Percentiles rank a stretch among this genome's conserved stretches.
phyloP scores from a whole-genome alignment of 1,284 basidiomycete species.

The Boletellus deceptivus region DNA sequence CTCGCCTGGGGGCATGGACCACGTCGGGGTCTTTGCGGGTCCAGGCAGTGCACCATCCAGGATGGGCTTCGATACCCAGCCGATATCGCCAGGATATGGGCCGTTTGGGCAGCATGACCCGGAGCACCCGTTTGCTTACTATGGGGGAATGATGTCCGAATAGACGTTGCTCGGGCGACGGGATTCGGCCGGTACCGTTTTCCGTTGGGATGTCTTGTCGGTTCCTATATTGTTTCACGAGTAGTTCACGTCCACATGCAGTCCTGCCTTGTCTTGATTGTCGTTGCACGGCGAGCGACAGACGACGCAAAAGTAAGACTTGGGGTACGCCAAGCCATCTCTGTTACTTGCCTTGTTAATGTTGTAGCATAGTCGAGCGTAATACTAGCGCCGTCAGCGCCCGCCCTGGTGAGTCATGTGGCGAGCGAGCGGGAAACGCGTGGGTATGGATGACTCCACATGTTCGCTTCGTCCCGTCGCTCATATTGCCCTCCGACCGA shows the following conservation, averaged over 20 bases:
- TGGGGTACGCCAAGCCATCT: constrained; percentile 4
- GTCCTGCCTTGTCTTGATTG: constrained; percentile 3
- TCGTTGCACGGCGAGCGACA: constrained; percentile 1
- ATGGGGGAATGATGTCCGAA: constrained; percentile 40
- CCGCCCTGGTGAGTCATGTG: too few relatives aligned
- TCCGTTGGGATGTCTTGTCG: not conserved
- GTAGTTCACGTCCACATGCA: constrained; percentile 19
- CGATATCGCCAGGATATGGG: constrained; percentile 24
- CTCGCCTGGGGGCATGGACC: constrained; percentile 24
- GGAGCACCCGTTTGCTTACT: constrained; percentile 39
- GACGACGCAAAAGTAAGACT: constrained; percentile 7
- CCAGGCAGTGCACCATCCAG: constrained; percentile 18
- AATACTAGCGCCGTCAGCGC: constrained; percentile 12
- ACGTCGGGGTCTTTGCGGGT: constrained; percentile 23
- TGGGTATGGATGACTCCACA: constrained; percentile 23
- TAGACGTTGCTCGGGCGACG: constrained; percentile 8
- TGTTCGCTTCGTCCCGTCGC: not conserved
- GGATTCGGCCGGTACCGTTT: not conserved
- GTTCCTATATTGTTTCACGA: constrained; percentile 8
- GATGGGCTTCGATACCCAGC: constrained; percentile 24
- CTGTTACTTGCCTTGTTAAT: constrained; percentile 11
- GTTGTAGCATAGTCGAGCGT: constrained; percentile 29
- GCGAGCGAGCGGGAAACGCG: constrained; percentile 1
- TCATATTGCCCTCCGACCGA: not conserved
- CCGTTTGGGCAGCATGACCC: constrained; percentile 30